These are phyloP conservation scores for Paraglomus brasilianum DNA, from an alignment of 192 early-diverging fungal genomes.

Conservation along the genomic window DNA sequence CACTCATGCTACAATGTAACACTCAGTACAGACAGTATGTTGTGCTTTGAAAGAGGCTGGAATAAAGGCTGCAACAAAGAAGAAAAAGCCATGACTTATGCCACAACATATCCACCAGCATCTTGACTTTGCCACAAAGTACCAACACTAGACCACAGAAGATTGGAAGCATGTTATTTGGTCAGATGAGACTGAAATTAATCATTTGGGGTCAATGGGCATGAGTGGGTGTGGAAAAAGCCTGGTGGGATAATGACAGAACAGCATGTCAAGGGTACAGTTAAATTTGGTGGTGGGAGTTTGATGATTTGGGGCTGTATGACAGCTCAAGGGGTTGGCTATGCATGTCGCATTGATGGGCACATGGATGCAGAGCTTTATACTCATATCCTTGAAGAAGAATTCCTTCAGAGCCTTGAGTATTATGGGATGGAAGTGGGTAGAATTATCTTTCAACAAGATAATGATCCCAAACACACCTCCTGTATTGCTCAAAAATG, in stretches of 20 bases:
- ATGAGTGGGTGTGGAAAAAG: slow-evolving; percentile 30
- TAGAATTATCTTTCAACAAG: slow-evolving; percentile 33
- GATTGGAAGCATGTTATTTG: slow-evolving; percentile 41
- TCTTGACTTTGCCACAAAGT: slow-evolving; percentile 20
- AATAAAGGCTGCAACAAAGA: too few relatives aligned
- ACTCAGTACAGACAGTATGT: too few relatives aligned
- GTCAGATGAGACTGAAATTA: slow-evolving; percentile 43
- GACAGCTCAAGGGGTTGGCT: slow-evolving; percentile 27
- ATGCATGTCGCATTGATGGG: slow-evolving; percentile 22
- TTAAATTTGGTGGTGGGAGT: slow-evolving; percentile 36
- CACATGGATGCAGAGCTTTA: slow-evolving; percentile 26
- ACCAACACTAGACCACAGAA: slow-evolving; percentile 39
- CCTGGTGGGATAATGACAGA: neutral
- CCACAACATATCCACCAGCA: slow-evolving; percentile 8
- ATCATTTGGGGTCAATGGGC: slow-evolving; percentile 39
- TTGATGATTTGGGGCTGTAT: slow-evolving; percentile 40
- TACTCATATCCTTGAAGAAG: slow-evolving; percentile 19
- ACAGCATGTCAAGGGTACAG: slow-evolving; percentile 22
- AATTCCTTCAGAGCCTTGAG: slow-evolving; percentile 18
- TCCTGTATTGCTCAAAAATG: slow-evolving; percentile 1
- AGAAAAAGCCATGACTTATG: slow-evolving; percentile 17
- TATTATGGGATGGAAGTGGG: neutral
- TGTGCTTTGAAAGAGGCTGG: too few relatives aligned
- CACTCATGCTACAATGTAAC: too few relatives aligned
- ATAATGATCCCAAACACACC: slow-evolving; percentile 36